Conservation (phyloP, 805 yeast genomes). For the Yarrowia deformans region DNA sequence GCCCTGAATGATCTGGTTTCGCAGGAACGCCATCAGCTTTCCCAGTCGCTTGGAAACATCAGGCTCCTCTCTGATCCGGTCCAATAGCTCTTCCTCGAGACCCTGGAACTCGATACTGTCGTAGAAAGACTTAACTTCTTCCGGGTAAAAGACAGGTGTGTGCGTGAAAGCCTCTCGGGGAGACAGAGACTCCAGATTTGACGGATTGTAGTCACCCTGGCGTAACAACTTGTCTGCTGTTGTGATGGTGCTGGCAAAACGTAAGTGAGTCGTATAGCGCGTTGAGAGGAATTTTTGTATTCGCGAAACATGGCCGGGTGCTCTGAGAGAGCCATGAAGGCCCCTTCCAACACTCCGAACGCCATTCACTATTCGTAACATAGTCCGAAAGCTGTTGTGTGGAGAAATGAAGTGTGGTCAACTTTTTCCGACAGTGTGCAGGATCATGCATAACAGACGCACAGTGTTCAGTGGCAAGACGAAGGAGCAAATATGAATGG, state of each 20-base stretch:
- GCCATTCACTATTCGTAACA: conserved; percentile 20
- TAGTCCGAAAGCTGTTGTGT: background rate
- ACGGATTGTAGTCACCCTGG: conserved; percentile 3
- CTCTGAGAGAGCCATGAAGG: background rate
- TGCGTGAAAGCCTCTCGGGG: conserved; percentile 10
- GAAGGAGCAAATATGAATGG: too few relatives aligned
- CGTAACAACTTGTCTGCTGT: conserved; percentile 15
- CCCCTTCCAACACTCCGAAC: background rate
- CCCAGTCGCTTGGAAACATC: conserved; percentile 7
- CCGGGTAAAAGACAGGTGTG: conserved; percentile 16
- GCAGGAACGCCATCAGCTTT: conserved; percentile 17
- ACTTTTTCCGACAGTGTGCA: background rate
- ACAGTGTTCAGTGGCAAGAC: background rate
- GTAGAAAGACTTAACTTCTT: conserved; percentile 20
- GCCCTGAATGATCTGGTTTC: conserved; percentile 22
- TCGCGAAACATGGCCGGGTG: background rate
- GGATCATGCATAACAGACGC: background rate
- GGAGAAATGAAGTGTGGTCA: background rate
- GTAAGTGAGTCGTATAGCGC: background rate
- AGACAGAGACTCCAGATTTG: background rate
- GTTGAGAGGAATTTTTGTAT: background rate
- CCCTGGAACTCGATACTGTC: conserved; percentile 27
- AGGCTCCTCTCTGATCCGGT: background rate
- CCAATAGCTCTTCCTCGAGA: conserved; percentile 13
- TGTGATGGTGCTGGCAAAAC: conserved; percentile 7